Evolutionary conservation across 164 flowering plant genomes (phyloP).

Genomic region (Stephania japonica): DNA sequence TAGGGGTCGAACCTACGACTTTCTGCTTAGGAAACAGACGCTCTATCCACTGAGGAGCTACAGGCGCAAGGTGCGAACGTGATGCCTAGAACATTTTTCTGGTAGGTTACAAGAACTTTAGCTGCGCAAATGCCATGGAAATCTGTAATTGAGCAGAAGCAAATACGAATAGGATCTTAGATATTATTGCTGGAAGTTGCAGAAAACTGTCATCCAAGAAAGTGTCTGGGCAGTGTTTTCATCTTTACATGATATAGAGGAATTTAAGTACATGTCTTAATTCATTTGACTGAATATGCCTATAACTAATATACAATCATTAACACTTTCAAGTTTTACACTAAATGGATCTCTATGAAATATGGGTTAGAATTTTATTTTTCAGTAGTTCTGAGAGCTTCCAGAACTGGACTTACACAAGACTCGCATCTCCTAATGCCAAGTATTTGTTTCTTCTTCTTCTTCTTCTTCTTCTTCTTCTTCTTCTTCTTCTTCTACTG

Average conservation of each 20-base stretch:
- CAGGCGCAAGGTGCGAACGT: too few species aligned
- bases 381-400: background rate
- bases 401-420: background rate
- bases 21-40: constrained; percentile 99
- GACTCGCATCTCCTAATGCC: background rate
- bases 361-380: too few species aligned
- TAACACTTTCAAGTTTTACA: background rate
- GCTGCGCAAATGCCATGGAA: too few species aligned
- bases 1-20: constrained; percentile 93
- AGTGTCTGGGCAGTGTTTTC: background rate
- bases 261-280: too few species aligned
- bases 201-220: background rate
- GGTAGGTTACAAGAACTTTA: too few species aligned
- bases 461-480: too few species aligned
- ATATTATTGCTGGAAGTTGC: background rate
- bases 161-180: background rate
- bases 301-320: too few species aligned
- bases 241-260: background rate
- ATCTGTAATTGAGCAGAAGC: background rate
- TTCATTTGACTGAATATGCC: too few species aligned
- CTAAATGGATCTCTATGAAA: background rate
- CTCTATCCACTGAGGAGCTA: constrained; percentile 99
- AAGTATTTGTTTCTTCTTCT: too few species aligned
- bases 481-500: too few species aligned
- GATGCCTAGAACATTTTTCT: too few species aligned